phyloP scores from a whole-genome alignment of 192 early-diverging fungal genomes.

The Coemansia sp. region DNA sequence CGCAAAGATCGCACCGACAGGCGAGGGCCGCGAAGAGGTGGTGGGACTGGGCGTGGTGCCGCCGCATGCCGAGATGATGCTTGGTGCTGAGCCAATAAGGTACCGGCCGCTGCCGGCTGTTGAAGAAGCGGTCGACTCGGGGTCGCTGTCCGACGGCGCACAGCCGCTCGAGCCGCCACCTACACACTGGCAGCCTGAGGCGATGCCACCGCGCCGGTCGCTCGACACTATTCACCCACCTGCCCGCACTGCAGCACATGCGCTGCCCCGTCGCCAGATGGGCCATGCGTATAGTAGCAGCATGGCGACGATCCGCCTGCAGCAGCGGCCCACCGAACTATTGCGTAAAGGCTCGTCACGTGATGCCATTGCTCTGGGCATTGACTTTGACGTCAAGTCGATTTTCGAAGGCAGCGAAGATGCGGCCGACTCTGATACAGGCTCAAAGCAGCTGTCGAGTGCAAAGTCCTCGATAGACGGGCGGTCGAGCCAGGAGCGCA shows the following conservation, averaged over 20 bases:
- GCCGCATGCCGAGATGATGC: slow-evolving; percentile 31
- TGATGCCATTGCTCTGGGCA: slow-evolving; percentile 46
- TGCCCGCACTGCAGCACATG: slow-evolving; percentile 6
- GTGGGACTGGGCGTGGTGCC: slow-evolving; percentile 47
- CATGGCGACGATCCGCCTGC: slow-evolving; percentile 52
- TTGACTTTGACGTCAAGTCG: slow-evolving; percentile 48
- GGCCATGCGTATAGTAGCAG: slow-evolving; percentile 40
- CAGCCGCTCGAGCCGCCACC: background rate
- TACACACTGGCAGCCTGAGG: slow-evolving; percentile 15
- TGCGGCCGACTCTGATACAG: background rate
- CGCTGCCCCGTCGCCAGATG: slow-evolving; percentile 14
- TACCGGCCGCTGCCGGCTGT: slow-evolving; percentile 22
- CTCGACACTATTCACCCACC: slow-evolving; percentile 28
- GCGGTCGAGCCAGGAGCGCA: slow-evolving; percentile 5
- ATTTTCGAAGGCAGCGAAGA: slow-evolving; percentile 27
- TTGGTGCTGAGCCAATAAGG: slow-evolving; percentile 20
- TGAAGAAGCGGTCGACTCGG: slow-evolving; percentile 25
- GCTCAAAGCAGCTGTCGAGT: slow-evolving; percentile 1
- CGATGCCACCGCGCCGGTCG: slow-evolving; percentile 36
- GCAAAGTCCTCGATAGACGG: slow-evolving; percentile 16
- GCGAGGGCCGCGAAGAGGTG: slow-evolving; percentile 39
- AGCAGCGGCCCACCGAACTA: slow-evolving; percentile 51
- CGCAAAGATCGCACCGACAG: slow-evolving; percentile 39
- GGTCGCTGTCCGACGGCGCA: slow-evolving; percentile 39
- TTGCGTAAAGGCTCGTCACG: slow-evolving; percentile 47